Evolutionary conservation across 495 filamentous ascomycete genomes (phyloP).

Genomic region (Parachaetomium inaequale): DNA sequence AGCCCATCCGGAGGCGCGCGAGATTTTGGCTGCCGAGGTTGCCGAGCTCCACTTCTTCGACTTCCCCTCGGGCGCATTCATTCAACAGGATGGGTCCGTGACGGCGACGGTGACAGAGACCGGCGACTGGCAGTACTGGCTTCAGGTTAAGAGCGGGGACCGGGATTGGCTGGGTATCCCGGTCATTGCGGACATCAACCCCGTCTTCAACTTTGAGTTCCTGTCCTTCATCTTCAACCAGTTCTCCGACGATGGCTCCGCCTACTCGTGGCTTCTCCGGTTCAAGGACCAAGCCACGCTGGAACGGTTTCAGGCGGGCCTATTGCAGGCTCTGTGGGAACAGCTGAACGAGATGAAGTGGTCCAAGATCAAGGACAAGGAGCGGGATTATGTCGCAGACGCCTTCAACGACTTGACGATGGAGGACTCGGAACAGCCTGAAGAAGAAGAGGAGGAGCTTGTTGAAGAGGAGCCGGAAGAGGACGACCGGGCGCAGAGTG

Average conservation of each 20-base stretch:
- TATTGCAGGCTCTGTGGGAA: constrained; percentile 96
- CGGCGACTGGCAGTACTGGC: constrained; percentile 93
- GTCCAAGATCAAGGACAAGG: constrained; percentile 85
- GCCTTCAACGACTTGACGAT: constrained; percentile 93
- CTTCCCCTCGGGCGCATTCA: constrained; percentile 75
- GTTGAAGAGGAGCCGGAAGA: constrained; percentile 62
- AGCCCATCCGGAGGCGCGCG: constrained; percentile 62
- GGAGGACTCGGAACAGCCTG: constrained; percentile 66
- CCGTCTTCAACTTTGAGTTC: constrained; percentile 98
- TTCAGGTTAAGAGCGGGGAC: constrained; percentile 75
- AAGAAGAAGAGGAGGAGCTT: constrained; percentile 65
- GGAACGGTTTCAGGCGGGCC: constrained; percentile 85
- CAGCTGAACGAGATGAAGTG: constrained; percentile 94
- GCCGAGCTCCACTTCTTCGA: constrained; percentile 94
- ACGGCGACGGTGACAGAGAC: constrained; percentile 78
- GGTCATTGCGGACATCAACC: constrained; percentile 86
- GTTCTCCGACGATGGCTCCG: constrained; percentile 79
- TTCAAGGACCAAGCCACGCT: constrained; percentile 79
- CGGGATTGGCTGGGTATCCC: constrained; percentile 86
- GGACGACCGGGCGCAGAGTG: constrained; percentile 54
- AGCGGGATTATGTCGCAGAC: constrained; percentile 90
- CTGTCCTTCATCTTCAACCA: constrained; percentile 99
- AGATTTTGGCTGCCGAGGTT: constrained; percentile 68
- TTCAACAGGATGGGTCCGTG: constrained; percentile 71
- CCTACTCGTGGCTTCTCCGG: constrained; percentile 91